Percentiles rank a stretch among this genome's conserved stretches.
Conservation (phyloP, 169 alveolate species). For the Plasmodium chabaudi region DNA sequence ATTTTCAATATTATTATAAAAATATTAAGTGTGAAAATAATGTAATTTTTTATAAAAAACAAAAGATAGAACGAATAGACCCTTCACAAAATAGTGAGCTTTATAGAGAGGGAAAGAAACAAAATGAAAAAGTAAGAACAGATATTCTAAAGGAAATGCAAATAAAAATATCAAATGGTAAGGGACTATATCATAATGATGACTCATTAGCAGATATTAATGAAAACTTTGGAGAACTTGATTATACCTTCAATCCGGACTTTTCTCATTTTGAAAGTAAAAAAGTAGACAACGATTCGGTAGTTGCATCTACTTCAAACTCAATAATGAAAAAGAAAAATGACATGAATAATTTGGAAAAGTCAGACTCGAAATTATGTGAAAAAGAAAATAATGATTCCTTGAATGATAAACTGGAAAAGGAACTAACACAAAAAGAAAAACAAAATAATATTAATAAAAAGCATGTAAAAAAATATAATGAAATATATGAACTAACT, state of each 20-base stretch:
- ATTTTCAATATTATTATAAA: conserved; percentile 19
- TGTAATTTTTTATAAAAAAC: conserved; percentile 24
- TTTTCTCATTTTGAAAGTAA: no score
- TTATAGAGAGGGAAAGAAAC: no score
- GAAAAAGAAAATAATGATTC: background rate
- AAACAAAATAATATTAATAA: conserved; percentile 6
- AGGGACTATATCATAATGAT: no score
- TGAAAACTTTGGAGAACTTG: no score
- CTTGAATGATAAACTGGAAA: background rate
- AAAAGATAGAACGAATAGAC: conserved; percentile 14
- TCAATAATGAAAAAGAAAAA: background rate
- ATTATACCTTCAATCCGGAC: no score
- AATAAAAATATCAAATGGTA: no score
- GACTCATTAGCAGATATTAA: no score
- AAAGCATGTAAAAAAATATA: conserved; percentile 31
- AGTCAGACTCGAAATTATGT: background rate
- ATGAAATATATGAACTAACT: conserved; percentile 57
- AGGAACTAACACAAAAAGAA: background rate
- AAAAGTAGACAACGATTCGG: no score
- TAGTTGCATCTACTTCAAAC: background rate
- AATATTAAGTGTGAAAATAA: conserved; percentile 5
- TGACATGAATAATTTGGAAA: no score
- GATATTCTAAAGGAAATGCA: no score
- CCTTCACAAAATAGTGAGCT: background rate
- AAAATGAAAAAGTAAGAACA: no score